Evolutionary conservation across 768 basidiomycete genomes (phyloP).

Genomic region (Leccinum obscurum): DNA sequence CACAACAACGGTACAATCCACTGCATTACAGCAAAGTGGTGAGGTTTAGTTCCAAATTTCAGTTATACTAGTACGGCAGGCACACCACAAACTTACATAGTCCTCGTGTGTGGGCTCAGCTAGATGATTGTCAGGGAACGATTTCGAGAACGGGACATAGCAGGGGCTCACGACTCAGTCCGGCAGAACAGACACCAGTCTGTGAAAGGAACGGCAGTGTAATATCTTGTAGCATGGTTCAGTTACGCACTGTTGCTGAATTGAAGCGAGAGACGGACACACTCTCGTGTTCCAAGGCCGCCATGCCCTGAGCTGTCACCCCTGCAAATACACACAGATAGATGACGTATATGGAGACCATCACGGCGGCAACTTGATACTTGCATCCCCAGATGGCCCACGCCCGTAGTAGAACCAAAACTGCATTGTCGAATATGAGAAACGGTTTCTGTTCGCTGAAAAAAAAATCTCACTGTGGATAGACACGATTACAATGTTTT

Average conservation of each 20-base stretch:
- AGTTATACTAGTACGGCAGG: neutral
- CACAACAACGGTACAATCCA: neutral
- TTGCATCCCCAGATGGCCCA: neutral
- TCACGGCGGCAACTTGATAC: neutral
- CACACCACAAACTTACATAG: neutral
- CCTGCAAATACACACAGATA: neutral
- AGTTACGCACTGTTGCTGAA: neutral
- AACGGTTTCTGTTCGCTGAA: neutral
- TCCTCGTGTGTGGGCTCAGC: neutral
- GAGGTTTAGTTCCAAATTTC: neutral
- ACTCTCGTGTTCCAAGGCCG: neutral
- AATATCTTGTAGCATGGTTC: neutral
- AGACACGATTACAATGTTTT: neutral
- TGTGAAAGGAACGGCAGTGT: neutral
- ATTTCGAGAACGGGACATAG: neutral
- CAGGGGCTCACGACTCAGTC: neutral
- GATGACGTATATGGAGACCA: neutral
- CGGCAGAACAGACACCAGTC: neutral
- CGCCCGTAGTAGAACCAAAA: neutral
- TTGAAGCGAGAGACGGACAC: neutral
- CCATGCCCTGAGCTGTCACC: neutral
- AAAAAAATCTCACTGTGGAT: neutral
- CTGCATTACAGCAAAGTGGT: neutral
- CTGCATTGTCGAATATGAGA: neutral
- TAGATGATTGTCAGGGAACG: neutral